Conservation (phyloP, 305 asterid species). For the Fraxinus ornus region DNA sequence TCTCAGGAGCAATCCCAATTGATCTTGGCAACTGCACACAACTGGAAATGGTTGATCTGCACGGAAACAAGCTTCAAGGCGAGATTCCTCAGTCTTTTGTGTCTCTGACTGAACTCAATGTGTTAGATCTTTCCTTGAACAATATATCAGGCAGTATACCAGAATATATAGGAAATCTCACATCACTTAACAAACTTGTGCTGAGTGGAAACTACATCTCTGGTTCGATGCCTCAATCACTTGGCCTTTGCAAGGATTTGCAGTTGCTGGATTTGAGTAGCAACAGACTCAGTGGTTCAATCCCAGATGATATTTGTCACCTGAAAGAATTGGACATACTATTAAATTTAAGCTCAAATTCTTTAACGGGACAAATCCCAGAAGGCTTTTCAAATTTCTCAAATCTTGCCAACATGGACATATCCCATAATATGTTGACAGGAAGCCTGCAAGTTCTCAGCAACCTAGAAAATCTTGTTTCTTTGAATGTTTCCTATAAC, state of each 20-base stretch:
- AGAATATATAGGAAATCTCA: slow-evolving; percentile 48
- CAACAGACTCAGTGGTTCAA: slow-evolving; percentile 41
- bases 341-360: slow-evolving; percentile 55
- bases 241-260: slow-evolving; percentile 55
- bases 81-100: slow-evolving; percentile 53
- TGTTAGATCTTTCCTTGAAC: slow-evolving; percentile 63
- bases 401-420: slow-evolving; percentile 61
- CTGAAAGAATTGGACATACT: slow-evolving; percentile 61
- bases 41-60: slow-evolving; percentile 65
- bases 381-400: slow-evolving; percentile 54
- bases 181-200: slow-evolving; percentile 54
- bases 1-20: slow-evolving; percentile 48
- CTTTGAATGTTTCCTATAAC: slow-evolving; percentile 63
- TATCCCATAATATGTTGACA: slow-evolving; percentile 61
- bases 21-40: slow-evolving; percentile 54
- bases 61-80: slow-evolving; percentile 52
- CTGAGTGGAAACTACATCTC: slow-evolving; percentile 47
- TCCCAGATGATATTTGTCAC: slow-evolving; percentile 54
- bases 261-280: slow-evolving; percentile 68
- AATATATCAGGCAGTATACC: slow-evolving; percentile 55
- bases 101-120: slow-evolving; percentile 45
- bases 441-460: slow-evolving; percentile 53
- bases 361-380: slow-evolving; percentile 50
- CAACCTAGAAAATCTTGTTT: slow-evolving; percentile 60
- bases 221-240: slow-evolving; percentile 53